Evolutionary conservation across 768 basidiomycete genomes (phyloP).

Genomic region (Pleurotus platypus): DNA sequence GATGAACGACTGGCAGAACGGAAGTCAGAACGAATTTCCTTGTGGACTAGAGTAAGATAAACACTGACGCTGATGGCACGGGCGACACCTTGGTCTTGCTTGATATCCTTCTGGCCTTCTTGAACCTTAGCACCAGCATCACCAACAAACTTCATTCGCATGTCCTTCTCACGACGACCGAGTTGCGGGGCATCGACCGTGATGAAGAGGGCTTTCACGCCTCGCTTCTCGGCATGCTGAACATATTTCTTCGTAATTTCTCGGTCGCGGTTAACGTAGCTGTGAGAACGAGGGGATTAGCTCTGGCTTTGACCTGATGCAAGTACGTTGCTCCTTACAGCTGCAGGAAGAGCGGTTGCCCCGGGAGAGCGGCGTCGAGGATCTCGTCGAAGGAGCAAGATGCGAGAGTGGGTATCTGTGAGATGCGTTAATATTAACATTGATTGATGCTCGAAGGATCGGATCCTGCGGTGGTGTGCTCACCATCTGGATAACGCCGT

Average conservation of each 20-base stretch:
- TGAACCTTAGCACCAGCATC: slow-evolving; percentile 54
- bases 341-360: slow-evolving; percentile 85
- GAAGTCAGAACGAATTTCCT: neutral
- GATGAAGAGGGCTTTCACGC: slow-evolving; percentile 92
- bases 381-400: slow-evolving; percentile 97
- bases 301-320: neutral
- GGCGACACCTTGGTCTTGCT: slow-evolving; percentile 89
- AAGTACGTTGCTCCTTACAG: slow-evolving; percentile 39
- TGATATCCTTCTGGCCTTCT: slow-evolving; percentile 52
- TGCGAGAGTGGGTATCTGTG: slow-evolving; percentile 89
- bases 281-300: slow-evolving; percentile 19
- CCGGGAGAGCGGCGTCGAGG: slow-evolving; percentile 74
- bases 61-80: slow-evolving; percentile 80
- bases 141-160: slow-evolving; percentile 94
- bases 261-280: slow-evolving; percentile 91
- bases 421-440: neutral
- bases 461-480: neutral
- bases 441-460: too few species aligned
- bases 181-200: slow-evolving; percentile 98
- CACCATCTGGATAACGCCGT: slow-evolving; percentile 54
- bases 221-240: slow-evolving; percentile 85
- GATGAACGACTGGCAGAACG: slow-evolving; percentile 74
- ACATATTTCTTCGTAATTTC: slow-evolving; percentile 83
- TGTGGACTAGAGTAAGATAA: neutral
- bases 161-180: slow-evolving; percentile 94